These are phyloP conservation scores for Eimeria praecox DNA, from an alignment of 169 alveolate species.

Conservation along the genomic window DNA sequence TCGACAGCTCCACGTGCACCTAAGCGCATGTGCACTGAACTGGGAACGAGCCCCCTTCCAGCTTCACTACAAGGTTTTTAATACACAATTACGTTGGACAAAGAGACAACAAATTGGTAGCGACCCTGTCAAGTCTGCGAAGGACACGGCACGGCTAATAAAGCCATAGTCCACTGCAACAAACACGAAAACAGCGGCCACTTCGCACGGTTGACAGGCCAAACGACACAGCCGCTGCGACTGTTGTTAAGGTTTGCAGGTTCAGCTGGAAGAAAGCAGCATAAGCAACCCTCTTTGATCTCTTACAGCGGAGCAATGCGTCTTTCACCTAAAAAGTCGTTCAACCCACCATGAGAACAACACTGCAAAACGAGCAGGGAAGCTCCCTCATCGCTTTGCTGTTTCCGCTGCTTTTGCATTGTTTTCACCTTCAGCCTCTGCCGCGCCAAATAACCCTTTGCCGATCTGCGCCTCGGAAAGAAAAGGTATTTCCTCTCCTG, in stretches of 20 bases:
- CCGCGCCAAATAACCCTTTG: slow-evolving; percentile 69
- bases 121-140: neutral
- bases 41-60: neutral
- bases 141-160: neutral
- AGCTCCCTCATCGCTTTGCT: neutral
- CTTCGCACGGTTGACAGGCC: neutral
- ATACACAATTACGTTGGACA: neutral
- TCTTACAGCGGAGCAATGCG: neutral
- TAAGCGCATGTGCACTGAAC: neutral
- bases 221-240: neutral
- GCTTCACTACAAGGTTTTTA: neutral
- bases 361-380: neutral
- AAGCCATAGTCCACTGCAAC: neutral
- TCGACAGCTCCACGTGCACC: neutral
- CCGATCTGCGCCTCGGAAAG: slow-evolving; percentile 71
- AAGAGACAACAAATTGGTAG: neutral
- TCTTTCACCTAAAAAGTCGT: neutral
- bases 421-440: neutral
- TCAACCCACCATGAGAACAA: neutral
- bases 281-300: neutral
- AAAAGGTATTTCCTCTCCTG: slow-evolving; percentile 85
- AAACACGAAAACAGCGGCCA: neutral
- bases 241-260: neutral
- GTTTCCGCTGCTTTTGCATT: neutral
- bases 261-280: neutral